Evolutionary conservation across 2,329 filamentous ascomycete genomes (phyloP), one percentile per base, ranked within the genome.

Genomic region (Karstenula rhodostoma): DNA sequence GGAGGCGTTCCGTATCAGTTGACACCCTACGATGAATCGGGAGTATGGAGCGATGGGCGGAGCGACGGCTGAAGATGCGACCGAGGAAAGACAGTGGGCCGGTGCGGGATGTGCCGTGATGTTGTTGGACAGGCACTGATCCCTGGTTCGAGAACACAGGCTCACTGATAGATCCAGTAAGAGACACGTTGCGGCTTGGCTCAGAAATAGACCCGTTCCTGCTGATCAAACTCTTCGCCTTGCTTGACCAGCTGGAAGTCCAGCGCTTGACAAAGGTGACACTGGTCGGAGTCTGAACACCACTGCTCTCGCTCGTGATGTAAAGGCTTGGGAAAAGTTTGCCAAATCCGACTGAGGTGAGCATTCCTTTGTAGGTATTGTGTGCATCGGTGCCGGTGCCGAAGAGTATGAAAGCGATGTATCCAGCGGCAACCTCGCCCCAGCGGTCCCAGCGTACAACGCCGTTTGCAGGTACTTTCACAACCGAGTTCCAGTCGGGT

Each of bases 381-480:
- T 70, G 59, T 0, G 88, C 88, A 67, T 91, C 89, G 27, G 78
- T 79, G 32, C 88, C 89, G 17, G 87, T 83, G 9, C 89, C 89
- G 65, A 90, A 90, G 67, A 89, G 85, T n/a, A 84, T 55, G 69
- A 90, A 90, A 13, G 87, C 75, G 27, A 87, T 59, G 60, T 85
- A 82, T 0, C 85, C 86, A 3, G 82, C 78, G 0, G 70, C 80
- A 10, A 89, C 77, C 49, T 85, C 82, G 22, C 85, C 79, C 86
- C 86, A 91, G 32, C 84, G 82, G 68, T 89, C 85, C 60, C 84
- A 84, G 46, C 79, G 72, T 42, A 85, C 77, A 1, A 63, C 10
- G 37, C 85, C 82, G 43, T 76, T 40, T 23, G 81, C 77, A 2
- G 83, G 81, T 2, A 84, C 70, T 60, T 82, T 83, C 29, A 80